Evolutionary conservation across 305 asterid genomes (phyloP).

Genomic region (Solanum hybrid): DNA sequence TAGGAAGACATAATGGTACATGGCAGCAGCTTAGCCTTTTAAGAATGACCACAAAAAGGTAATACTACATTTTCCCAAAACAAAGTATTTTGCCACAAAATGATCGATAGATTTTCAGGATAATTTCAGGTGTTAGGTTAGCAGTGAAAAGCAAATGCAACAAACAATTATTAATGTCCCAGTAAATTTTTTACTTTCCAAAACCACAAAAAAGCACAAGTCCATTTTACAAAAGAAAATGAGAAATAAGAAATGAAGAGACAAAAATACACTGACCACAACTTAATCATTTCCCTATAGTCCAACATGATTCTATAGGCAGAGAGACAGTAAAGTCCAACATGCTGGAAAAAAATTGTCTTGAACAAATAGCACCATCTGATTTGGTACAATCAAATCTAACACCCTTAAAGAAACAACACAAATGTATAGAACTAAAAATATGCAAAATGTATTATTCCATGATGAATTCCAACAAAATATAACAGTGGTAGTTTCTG

Average conservation of each 20-base stretch:
- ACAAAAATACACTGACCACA: not conserved
- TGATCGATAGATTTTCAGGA: not conserved
- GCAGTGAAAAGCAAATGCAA: not conserved
- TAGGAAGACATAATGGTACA: not conserved
- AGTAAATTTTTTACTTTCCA: not conserved
- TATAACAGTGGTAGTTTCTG: not conserved
- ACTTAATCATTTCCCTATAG: not conserved
- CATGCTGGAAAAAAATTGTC: not conserved
- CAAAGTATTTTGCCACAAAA: not conserved
- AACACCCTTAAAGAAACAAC: not conserved
- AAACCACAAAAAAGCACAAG: not conserved
- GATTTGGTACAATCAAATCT: not conserved
- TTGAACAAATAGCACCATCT: not conserved
- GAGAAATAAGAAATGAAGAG: not conserved
- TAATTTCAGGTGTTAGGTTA: not conserved
- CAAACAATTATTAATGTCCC: not conserved
- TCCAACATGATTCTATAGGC: not conserved
- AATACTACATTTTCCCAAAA: not conserved
- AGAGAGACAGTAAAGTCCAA: not conserved
- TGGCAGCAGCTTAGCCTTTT: not conserved
- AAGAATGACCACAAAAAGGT: not conserved
- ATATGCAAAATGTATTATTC: not conserved
- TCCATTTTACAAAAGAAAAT: not conserved
- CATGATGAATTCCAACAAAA: not conserved
- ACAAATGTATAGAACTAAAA: not conserved